These are phyloP conservation scores for Hanseniaspora singularis DNA, from an alignment of 805 yeast genomes.

Conservation along the genomic window DNA sequence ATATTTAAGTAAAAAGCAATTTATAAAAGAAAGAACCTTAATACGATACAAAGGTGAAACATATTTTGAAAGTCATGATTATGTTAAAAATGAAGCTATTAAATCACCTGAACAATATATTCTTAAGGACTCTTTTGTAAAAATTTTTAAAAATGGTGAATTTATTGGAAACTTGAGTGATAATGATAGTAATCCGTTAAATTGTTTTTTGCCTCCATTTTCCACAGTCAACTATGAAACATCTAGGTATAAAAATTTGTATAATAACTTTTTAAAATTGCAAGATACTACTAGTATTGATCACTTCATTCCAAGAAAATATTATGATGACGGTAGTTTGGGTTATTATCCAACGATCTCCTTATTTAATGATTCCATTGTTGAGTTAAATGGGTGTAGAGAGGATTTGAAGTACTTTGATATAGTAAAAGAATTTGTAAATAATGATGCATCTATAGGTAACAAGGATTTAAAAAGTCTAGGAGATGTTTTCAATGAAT, in stretches of 20 bases:
- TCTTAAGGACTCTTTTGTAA: slow-evolving; percentile 38
- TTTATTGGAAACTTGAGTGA: slow-evolving; percentile 50
- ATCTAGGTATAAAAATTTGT: slow-evolving; percentile 26
- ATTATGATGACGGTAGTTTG: slow-evolving; percentile 65
- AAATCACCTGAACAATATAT: slow-evolving; percentile 20
- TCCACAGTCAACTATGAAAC: slow-evolving; percentile 30
- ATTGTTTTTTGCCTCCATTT: slow-evolving; percentile 49
- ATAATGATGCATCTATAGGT: slow-evolving; percentile 23
- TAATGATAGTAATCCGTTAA: slow-evolving; percentile 68
- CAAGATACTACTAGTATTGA: slow-evolving; percentile 14
- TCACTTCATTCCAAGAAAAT: slow-evolving; percentile 26
- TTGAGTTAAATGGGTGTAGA: slow-evolving; percentile 53
- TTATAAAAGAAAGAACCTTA: slow-evolving; percentile 61
- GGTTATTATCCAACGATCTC: slow-evolving; percentile 91
- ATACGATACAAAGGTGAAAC: slow-evolving; percentile 65
- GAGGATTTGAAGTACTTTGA: slow-evolving; percentile 37
- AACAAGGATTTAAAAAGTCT: slow-evolving; percentile 32
- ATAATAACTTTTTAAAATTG: not conserved
- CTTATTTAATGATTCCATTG: slow-evolving; percentile 67
- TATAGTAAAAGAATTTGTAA: slow-evolving; percentile 17
- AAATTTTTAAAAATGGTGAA: slow-evolving; percentile 68
- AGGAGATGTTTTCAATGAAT: slow-evolving; percentile 50
- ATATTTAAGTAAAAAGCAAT: not conserved
- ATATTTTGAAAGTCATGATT: slow-evolving; percentile 75
- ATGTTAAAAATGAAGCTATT: slow-evolving; percentile 21